Conservation (phyloP, 768 basidiomycete genomes). For the Termitomyces titanicus region DNA sequence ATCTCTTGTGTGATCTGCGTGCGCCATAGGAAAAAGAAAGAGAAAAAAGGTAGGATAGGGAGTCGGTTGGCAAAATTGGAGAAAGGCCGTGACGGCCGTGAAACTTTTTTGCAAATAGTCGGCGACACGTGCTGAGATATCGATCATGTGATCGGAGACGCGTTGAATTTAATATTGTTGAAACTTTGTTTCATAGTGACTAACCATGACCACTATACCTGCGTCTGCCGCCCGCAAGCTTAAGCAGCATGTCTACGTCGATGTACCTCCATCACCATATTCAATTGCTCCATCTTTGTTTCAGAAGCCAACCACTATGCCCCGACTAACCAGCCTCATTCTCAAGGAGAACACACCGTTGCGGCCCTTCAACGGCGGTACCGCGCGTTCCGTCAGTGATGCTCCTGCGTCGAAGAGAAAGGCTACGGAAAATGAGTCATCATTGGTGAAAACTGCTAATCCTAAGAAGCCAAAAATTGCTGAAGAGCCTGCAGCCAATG, state of each 20-base stretch:
- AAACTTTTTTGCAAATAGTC: slow-evolving; percentile 33
- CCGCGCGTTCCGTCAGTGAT: slow-evolving; percentile 16
- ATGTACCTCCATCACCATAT: slow-evolving; percentile 52
- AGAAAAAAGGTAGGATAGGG: slow-evolving; percentile 8
- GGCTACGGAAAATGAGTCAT: slow-evolving; percentile 30
- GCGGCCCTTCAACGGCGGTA: slow-evolving; percentile 21
- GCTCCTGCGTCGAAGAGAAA: slow-evolving; percentile 46
- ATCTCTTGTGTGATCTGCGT: slow-evolving; percentile 91
- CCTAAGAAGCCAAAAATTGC: slow-evolving; percentile 31
- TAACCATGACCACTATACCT: slow-evolving; percentile 27
- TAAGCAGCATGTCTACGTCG: slow-evolving; percentile 49
- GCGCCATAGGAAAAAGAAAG: slow-evolving; percentile 54
- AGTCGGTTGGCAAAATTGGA: slow-evolving; percentile 10
- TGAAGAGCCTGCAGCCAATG: slow-evolving; percentile 6
- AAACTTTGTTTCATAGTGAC: slow-evolving; percentile 8
- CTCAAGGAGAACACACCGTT: slow-evolving; percentile 47
- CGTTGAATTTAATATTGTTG: slow-evolving; percentile 17
- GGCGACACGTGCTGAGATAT: slow-evolving; percentile 21
- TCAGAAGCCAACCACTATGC: background rate
- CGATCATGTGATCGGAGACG: slow-evolving; percentile 31
- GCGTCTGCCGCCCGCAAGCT: slow-evolving; percentile 26
- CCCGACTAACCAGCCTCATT: slow-evolving; percentile 15
- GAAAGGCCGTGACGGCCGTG: slow-evolving; percentile 13
- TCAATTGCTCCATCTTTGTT: slow-evolving; percentile 17
- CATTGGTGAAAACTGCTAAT: slow-evolving; percentile 17